Evolutionary conservation across 305 asterid species (phyloP), one percentile per base, ranked within the genome.

Genomic region (Fraxinus baroniana): DNA sequence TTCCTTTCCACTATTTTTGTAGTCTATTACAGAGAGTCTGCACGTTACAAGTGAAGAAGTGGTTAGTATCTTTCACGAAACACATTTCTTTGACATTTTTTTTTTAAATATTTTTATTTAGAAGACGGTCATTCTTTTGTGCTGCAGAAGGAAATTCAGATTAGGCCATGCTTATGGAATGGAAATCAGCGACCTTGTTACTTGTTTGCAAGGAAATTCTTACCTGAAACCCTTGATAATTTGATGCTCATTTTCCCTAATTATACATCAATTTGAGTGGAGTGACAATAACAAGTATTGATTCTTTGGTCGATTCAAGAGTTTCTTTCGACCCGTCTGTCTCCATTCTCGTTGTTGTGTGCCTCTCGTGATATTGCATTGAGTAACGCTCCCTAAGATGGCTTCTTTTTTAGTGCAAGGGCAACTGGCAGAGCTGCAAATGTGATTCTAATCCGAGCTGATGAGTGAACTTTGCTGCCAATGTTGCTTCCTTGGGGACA

Each of bases 41-140:
- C 99, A 96, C 71, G 94, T 96, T 78, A 94, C 98, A 46, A 96
- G 99, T 76, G 97, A 91, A 1, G 90, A 83, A 86, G 87, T 24
- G 98, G 99, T 95, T 79, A 68, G 92, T 78, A 79, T 80, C 64
- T 85, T 18, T 74, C 33, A 13, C 49, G 10, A 71, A 71, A 71
- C 46, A 33, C 33, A 41, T 26, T 66, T 39, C 32, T 77, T 78
- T 33, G 78, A 70, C 49, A 5, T 10, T 49, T 32, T 32, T 32
- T 70, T 17, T 49, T 49, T 0, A 4, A n/a, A 49, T 20, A 52
- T 70, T 81, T 77, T 41, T 73, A 77, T 64, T 73, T 68, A 64
- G 84, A 83, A 71, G 44, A 77, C 78, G 46, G 6, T 4, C 8
- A 33, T 3, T 37, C 62, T 55, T 77, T 62, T 28, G 9, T 46